Percentiles rank a stretch among this genome's conserved stretches.
These are phyloP conservation scores for Leavenworthia alabamica DNA, from an alignment of 345 rosid species.

Conservation along the genomic window DNA sequence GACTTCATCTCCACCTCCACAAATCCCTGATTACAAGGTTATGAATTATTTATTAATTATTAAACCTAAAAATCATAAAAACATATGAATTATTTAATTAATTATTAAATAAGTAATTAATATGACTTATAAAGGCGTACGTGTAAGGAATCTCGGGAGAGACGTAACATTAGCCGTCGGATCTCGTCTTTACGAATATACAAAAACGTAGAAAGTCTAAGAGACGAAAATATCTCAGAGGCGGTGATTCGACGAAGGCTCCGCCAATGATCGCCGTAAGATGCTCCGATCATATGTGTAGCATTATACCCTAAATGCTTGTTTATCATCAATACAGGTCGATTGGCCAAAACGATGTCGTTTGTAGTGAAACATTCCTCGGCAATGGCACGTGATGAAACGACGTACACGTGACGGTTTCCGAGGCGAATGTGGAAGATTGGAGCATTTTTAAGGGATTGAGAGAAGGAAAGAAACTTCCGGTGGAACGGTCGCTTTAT, in stretches of 20 bases:
- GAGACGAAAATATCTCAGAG: conserved; percentile 37
- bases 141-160: conserved; percentile 22
- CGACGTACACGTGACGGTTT: conserved; percentile 30
- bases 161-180: conserved; percentile 24
- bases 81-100: neutral
- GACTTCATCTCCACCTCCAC: conserved; percentile 40
- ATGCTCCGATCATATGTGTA: conserved; percentile 23
- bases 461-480: conserved; percentile 26
- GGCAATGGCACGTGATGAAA: conserved; percentile 33
- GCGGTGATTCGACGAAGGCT: conserved; percentile 38
- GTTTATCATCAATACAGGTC: conserved; percentile 24
- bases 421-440: conserved; percentile 41
- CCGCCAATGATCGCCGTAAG: conserved; percentile 47
- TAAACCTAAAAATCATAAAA: too few relatives aligned
- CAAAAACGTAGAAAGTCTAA: conserved; percentile 19
- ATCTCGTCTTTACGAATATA: conserved; percentile 34
- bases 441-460: conserved; percentile 33
- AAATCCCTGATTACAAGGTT: conserved; percentile 2
- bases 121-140: neutral
- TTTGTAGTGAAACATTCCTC: conserved; percentile 51
- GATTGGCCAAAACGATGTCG: conserved; percentile 40
- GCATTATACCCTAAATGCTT: conserved; percentile 33
- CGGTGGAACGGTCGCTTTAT: conserved; percentile 37
- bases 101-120: too few relatives aligned
- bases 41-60: neutral